Evolutionary conservation across 768 basidiomycete genomes (phyloP).

Genomic region (Mycena galopus): DNA sequence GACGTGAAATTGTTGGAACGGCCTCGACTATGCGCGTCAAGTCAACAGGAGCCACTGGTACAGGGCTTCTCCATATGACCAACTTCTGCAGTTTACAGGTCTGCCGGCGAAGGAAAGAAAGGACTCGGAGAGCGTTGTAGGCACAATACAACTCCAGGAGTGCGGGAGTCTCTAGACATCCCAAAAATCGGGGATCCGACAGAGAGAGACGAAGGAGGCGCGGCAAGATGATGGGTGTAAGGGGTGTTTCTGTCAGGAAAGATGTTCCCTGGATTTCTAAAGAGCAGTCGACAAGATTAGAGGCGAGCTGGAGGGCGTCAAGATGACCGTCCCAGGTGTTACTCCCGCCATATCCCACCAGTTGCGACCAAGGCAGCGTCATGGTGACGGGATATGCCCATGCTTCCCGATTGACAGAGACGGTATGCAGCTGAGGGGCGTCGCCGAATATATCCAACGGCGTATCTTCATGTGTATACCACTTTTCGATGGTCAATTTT

Average conservation of each 20-base stretch:
- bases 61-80: not conserved
- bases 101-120: not conserved
- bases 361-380: not conserved
- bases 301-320: not conserved
- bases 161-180: conserved; percentile 9
- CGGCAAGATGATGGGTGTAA: not conserved
- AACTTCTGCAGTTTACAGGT: not conserved
- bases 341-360: not conserved
- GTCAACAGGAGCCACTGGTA: not conserved
- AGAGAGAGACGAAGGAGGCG: conserved; percentile 10
- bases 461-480: not conserved
- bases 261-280: not conserved
- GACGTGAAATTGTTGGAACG: not conserved
- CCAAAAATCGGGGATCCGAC: not conserved
- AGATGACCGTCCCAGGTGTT: not conserved
- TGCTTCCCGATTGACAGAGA: not conserved
- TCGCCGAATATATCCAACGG: not conserved
- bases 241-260: not conserved
- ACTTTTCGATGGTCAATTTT: not conserved
- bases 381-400: not conserved
- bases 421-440: not conserved
- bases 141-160: conserved; percentile 12
- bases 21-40: not conserved
- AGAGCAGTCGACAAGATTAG: not conserved
- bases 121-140: not conserved